A percentile compares a stretch with the other conserved stretches of the same genome.
phyloP scores from a whole-genome alignment of 2,329 filamentous ascomycete genomes.

The Mycosphaerella sp. region DNA sequence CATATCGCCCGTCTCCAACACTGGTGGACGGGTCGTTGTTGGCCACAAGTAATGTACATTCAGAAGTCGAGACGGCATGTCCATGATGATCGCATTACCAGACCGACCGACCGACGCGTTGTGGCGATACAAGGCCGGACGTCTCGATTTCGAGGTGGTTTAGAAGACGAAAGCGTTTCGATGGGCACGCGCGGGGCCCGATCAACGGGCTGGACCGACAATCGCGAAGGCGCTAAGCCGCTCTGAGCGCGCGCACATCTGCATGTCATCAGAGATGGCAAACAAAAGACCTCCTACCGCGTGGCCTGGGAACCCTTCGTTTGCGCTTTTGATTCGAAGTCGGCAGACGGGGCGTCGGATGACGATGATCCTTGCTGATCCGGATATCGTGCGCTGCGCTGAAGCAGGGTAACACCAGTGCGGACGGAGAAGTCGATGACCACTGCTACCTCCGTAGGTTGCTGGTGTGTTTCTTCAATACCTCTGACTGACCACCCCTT shows the following conservation, averaged over 20 bases:
- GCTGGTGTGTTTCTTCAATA: background rate
- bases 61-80: no score
- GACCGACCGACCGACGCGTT: no score
- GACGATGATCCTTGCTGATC: constrained; percentile 11
- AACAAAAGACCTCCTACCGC: background rate
- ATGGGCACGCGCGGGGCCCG: background rate
- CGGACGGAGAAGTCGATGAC: constrained; percentile 6
- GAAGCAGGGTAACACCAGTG: background rate
- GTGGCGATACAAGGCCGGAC: no score
- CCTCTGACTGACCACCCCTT: background rate
- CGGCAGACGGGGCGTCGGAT: background rate
- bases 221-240: background rate
- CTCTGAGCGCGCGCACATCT: background rate
- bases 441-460: background rate
- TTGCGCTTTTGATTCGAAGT: background rate
- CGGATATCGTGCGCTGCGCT: constrained; percentile 1
- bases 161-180: background rate
- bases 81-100: no score
- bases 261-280: constrained; percentile 9
- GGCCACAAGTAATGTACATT: no score
- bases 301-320: constrained; percentile 4
- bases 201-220: background rate
- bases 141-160: no score
- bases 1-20: no score
- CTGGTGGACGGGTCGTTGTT: no score